Conservation (phyloP, 345 rosid species). For the Eucalyptus regnans region DNA sequence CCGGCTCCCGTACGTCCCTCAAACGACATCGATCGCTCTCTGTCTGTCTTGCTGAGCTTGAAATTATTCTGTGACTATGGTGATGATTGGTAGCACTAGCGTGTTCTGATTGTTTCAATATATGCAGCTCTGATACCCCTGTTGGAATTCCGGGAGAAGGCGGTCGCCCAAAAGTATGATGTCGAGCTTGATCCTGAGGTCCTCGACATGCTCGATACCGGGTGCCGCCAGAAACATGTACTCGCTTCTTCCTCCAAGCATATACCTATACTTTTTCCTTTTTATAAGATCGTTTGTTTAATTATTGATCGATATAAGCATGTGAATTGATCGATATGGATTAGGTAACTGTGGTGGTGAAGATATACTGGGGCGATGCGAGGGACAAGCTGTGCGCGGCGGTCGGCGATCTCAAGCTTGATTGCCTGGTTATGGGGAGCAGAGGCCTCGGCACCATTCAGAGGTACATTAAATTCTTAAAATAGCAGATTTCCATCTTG, state of each 20-base stretch:
- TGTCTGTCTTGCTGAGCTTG: not conserved
- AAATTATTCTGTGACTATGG: not conserved
- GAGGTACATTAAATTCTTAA: conserved; percentile 24
- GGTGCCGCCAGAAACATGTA: conserved; percentile 47
- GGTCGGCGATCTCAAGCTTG: conserved; percentile 54
- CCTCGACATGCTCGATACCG: conserved; percentile 56
- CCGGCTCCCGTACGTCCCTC: conserved; percentile 37
- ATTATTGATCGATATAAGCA: not conserved
- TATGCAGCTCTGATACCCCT: conserved; percentile 63
- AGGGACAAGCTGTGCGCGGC: conserved; percentile 72
- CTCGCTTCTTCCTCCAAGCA: not conserved
- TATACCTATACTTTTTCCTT: not conserved
- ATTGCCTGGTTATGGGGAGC: conserved; percentile 74
- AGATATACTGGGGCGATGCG: conserved; percentile 86
- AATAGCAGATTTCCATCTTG: not conserved
- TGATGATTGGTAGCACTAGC: not conserved
- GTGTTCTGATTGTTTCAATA: not conserved
- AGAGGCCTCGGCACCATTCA: conserved; percentile 78
- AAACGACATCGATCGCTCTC: not conserved
- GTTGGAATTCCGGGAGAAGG: conserved; percentile 52
- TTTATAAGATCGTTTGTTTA: not conserved
- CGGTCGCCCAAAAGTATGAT: conserved; percentile 45
- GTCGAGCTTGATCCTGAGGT: conserved; percentile 49
- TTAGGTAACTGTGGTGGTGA: conserved; percentile 56
- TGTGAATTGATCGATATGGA: not conserved